A percentile compares a stretch with the other conserved stretches of the same genome.
Evolutionary conservation across 2,329 filamentous ascomycete genomes (phyloP).

Genomic region (Claviceps capensis): DNA sequence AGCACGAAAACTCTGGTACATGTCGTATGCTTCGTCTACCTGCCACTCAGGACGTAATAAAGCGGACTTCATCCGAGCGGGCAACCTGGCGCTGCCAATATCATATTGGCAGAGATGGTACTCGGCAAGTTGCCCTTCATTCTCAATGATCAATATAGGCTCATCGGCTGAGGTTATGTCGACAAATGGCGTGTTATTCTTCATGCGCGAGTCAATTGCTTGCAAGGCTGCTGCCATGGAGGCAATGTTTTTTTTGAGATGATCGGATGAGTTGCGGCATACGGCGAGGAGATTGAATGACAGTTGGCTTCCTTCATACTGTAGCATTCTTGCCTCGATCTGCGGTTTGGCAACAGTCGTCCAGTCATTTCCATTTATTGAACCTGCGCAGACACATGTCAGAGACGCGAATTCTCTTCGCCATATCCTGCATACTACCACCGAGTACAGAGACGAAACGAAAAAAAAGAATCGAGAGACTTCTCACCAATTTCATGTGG

Average conservation of each 20-base stretch:
- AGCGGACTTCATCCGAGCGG: conserved; percentile 7
- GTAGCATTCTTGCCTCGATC: conserved; percentile 53
- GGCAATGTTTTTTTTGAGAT: conserved; percentile 33
- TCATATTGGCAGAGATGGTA: conserved; percentile 16
- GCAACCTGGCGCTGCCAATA: conserved; percentile 12
- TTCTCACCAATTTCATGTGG: conserved; percentile 33
- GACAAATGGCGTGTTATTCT: conserved; percentile 9
- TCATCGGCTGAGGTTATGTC: conserved; percentile 12
- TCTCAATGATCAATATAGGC: conserved; percentile 11
- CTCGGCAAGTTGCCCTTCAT: conserved; percentile 14
- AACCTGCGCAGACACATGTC: neutral
- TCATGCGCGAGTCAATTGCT: conserved; percentile 21
- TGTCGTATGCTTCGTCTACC: conserved; percentile 16
- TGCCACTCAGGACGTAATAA: conserved; percentile 6
- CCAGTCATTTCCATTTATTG: conserved; percentile 40
- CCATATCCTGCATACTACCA: neutral
- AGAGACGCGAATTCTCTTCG: neutral
- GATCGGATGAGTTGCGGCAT: conserved; percentile 48
- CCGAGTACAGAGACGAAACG: neutral
- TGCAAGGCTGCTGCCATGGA: conserved; percentile 26
- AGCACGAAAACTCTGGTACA: conserved; percentile 25
- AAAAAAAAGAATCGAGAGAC: neutral
- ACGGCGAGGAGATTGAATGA: conserved; percentile 71
- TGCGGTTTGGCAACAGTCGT: conserved; percentile 47
- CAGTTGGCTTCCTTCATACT: conserved; percentile 49